phyloP scores from a whole-genome alignment of 202 grass and related monocot species.

The Brachypodium distachyon region DNA sequence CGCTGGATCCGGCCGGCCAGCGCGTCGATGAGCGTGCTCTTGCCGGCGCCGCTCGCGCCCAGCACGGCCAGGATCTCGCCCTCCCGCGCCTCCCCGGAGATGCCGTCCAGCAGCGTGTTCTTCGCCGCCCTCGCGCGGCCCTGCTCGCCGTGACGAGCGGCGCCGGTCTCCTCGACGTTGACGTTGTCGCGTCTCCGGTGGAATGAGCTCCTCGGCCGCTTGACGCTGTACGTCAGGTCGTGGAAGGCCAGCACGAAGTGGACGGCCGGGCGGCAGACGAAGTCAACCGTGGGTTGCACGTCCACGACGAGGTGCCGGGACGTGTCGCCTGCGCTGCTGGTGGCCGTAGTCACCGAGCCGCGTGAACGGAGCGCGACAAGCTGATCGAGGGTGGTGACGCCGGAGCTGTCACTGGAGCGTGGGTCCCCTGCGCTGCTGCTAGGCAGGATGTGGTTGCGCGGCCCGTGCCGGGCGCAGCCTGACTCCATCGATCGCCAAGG shows the following conservation, averaged over 20 bases:
- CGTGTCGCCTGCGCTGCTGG: background rate
- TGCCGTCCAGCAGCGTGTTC: constrained; percentile 43
- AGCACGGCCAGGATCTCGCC: constrained; percentile 64
- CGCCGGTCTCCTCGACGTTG: background rate
- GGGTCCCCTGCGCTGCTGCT: too few relatives aligned
- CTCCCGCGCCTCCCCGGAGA: constrained; percentile 60
- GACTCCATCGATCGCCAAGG: constrained; percentile 2
- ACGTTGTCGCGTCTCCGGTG: background rate
- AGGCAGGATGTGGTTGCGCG: background rate
- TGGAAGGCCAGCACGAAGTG: constrained; percentile 53
- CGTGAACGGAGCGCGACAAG: background rate
- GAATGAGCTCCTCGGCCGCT: background rate
- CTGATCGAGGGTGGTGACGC: background rate
- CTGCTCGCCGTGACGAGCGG: background rate
- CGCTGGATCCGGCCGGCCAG: constrained; percentile 47
- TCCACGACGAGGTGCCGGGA: constrained; percentile 18
- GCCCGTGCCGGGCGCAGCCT: background rate
- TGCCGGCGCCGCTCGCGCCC: constrained; percentile 70
- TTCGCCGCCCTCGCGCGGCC: background rate
- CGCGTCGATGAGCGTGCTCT: constrained; percentile 70
- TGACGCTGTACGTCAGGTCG: constrained; percentile 38
- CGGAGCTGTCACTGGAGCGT: background rate
- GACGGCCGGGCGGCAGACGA: background rate
- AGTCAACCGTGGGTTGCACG: background rate
- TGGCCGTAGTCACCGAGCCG: background rate